These are phyloP conservation scores for Mycena vulgaris DNA, from an alignment of 768 basidiomycete species.

Conservation along the genomic window DNA sequence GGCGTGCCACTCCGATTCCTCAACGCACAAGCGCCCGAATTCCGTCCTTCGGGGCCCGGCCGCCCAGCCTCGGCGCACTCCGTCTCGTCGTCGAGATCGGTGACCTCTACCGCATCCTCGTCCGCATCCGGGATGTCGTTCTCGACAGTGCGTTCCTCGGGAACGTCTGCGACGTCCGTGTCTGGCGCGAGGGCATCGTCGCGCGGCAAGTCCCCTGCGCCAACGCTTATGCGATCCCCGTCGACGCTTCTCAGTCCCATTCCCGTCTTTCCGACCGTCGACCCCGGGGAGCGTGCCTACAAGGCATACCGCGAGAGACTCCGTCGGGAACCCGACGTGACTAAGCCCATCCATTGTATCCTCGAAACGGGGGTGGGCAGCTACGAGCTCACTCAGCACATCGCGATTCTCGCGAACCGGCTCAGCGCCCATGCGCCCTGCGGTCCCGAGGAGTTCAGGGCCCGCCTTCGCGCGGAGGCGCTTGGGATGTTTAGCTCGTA, in stretches of 20 bases:
- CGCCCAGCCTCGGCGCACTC: neutral
- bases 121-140: neutral
- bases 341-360: neutral
- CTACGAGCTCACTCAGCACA: neutral
- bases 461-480: neutral
- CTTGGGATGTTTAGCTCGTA: neutral
- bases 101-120: neutral
- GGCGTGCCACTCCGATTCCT: neutral
- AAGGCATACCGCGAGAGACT: conserved; percentile 8
- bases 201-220: neutral
- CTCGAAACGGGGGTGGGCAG: neutral
- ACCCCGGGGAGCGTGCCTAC: conserved; percentile 17
- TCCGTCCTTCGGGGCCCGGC: neutral
- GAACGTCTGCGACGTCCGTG: neutral
- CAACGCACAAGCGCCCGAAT: neutral
- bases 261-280: neutral
- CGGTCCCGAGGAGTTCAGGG: neutral
- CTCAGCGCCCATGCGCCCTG: neutral
- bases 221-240: neutral
- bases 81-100: neutral
- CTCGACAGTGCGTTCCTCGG: neutral
- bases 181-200: neutral
- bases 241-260: neutral
- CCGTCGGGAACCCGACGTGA: neutral
- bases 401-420: neutral